Percentiles rank a stretch among this genome's conserved stretches.
These are phyloP conservation scores for Begonia masoniana DNA, from an alignment of 306 rosid species.

Conservation along the genomic window DNA sequence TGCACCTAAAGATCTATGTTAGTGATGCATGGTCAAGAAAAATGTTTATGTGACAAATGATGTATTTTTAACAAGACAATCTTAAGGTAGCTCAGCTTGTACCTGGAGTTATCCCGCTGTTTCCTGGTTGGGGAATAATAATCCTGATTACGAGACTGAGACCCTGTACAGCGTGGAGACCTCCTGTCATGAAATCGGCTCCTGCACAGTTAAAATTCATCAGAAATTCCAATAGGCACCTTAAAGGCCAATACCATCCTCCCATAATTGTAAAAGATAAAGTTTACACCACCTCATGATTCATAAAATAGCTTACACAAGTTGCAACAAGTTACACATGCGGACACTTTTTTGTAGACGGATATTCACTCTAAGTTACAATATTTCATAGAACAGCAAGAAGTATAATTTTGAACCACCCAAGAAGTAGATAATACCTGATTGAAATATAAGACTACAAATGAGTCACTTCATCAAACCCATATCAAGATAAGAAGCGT, in stretches of 20 bases:
- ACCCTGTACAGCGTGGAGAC: slow-evolving; percentile 56
- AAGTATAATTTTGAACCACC: too few relatives aligned
- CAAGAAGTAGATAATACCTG: too few relatives aligned
- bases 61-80: neutral
- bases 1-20: neutral
- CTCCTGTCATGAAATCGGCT: slow-evolving; percentile 53
- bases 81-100: neutral
- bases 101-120: slow-evolving; percentile 72
- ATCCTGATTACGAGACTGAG: slow-evolving; percentile 59
- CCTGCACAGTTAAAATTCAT: slow-evolving; percentile 13
- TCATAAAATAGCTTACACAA: neutral
- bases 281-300: neutral
- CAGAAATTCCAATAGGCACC: neutral
- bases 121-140: slow-evolving; percentile 61
- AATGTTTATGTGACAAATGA: neutral
- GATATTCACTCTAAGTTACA: too few relatives aligned
- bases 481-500: too few relatives aligned
- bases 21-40: too few relatives aligned
- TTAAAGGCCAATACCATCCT: neutral
- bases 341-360: neutral
- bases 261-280: too few relatives aligned
- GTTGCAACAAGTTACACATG: neutral
- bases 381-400: too few relatives aligned
- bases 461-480: too few relatives aligned
- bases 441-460: too few relatives aligned